These are phyloP conservation scores for Pseudotsuga menziesii DNA, from an alignment of 75 land plant genomes.

Conservation along the genomic window DNA sequence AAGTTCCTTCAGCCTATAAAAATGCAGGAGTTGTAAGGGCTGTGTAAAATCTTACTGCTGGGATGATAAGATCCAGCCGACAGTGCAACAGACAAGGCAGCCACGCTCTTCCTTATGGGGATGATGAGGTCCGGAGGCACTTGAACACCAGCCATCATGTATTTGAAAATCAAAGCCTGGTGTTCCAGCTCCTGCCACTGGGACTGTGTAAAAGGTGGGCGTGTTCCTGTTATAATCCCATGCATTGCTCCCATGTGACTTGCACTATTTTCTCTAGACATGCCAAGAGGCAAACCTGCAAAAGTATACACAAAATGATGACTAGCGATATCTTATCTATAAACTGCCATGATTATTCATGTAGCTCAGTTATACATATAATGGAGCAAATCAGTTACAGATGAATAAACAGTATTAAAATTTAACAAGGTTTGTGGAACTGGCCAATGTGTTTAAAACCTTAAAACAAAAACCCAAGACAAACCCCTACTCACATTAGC, in stretches of 20 bases:
- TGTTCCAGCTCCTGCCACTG: conserved; percentile 94
- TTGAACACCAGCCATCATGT: conserved; percentile 66
- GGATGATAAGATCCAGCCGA: conserved; percentile 2
- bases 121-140: conserved; percentile 66
- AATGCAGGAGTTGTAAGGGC: no score
- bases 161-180: conserved; percentile 90
- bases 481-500: no score
- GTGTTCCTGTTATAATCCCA: conserved; percentile 26
- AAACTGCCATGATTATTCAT: no score
- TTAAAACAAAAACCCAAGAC: no score
- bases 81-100: conserved; percentile 6
- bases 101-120: conserved; percentile 53
- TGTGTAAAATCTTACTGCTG: neutral
- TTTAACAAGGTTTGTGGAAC: no score
- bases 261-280: neutral
- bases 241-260: conserved; percentile 14
- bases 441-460: no score
- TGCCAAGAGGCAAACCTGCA: neutral
- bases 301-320: neutral
- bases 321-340: no score
- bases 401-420: no score
- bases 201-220: conserved; percentile 53
- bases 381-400: no score
- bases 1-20: no score
- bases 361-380: no score